A percentile compares a stretch with the other conserved stretches of the same genome.
phyloP scores from a whole-genome alignment of 2,329 filamentous ascomycete species.

The Pezicula neosporulosa region DNA sequence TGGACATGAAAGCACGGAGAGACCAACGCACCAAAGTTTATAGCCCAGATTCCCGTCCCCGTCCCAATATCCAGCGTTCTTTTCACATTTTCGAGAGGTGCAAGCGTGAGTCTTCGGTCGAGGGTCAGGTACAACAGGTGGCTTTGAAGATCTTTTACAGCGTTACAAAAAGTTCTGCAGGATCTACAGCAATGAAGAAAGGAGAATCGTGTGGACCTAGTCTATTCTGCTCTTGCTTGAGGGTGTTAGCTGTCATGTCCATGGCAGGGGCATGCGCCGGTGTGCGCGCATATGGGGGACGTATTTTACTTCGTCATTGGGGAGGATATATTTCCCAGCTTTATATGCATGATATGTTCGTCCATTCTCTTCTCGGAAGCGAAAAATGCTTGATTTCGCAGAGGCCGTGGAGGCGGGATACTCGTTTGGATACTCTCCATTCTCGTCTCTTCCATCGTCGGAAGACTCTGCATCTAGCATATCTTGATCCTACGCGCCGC shows the following conservation, averaged over 20 bases:
- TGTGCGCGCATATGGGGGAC: background rate
- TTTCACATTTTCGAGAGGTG: slow-evolving; percentile 2
- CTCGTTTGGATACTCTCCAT: too few relatives aligned
- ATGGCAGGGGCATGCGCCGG: background rate
- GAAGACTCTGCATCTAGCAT: too few relatives aligned
- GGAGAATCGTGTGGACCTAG: background rate
- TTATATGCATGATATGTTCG: slow-evolving; percentile 6
- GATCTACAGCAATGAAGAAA: too few relatives aligned
- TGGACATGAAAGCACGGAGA: background rate
- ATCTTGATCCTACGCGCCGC: too few relatives aligned
- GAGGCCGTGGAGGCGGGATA: slow-evolving; percentile 4
- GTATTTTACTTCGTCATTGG: slow-evolving; percentile 1
- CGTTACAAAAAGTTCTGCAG: too few relatives aligned
- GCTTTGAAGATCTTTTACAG: slow-evolving; percentile 1
- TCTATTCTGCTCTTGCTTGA: background rate
- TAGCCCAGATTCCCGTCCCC: slow-evolving; percentile 7
- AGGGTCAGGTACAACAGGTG: background rate
- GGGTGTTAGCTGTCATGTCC: background rate
- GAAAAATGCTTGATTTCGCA: slow-evolving; percentile 5
- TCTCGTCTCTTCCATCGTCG: too few relatives aligned
- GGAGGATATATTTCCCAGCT: slow-evolving; percentile 2
- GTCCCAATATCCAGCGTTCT: slow-evolving; percentile 5
- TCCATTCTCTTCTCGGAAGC: slow-evolving; percentile 5
- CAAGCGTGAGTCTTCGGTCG: slow-evolving; percentile 1
- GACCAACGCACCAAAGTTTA: slow-evolving; percentile 1